These are phyloP conservation scores for Calonectria naviculata DNA, from an alignment of 2,329 filamentous ascomycete genomes.

Conservation along the genomic window DNA sequence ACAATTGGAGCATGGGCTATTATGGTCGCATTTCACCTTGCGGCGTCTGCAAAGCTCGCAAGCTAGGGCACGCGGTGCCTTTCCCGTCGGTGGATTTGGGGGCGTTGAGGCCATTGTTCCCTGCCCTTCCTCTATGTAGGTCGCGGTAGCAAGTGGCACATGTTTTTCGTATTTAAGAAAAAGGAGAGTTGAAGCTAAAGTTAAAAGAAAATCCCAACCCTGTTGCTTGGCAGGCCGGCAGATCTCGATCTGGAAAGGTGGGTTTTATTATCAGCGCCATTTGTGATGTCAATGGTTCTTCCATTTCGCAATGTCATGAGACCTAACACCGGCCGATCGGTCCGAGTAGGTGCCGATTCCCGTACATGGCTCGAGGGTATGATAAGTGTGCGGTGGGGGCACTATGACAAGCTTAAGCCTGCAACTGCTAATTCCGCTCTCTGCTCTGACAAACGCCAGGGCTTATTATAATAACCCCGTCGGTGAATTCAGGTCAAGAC, in stretches of 20 bases:
- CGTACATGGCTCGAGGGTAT: background rate
- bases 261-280: background rate
- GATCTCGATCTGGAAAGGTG: background rate
- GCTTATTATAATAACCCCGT: background rate
- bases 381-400: background rate
- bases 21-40: slow-evolving; percentile 17
- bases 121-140: background rate
- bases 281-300: background rate
- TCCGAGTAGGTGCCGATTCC: background rate
- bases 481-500: background rate
- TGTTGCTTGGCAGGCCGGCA: background rate
- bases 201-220: background rate
- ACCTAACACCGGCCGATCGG: background rate
- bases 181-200: background rate
- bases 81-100: background rate
- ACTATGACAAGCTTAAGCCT: background rate
- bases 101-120: background rate
- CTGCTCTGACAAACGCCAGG: background rate
- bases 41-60: slow-evolving; percentile 8
- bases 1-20: slow-evolving; percentile 12
- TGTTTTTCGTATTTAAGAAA: background rate
- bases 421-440: background rate
- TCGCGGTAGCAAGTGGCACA: background rate
- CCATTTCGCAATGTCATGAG: background rate
- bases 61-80: background rate